Evolutionary conservation across 108 stramenopile genomes (phyloP).

Genomic region (Stephanodiscus minutulus): DNA sequence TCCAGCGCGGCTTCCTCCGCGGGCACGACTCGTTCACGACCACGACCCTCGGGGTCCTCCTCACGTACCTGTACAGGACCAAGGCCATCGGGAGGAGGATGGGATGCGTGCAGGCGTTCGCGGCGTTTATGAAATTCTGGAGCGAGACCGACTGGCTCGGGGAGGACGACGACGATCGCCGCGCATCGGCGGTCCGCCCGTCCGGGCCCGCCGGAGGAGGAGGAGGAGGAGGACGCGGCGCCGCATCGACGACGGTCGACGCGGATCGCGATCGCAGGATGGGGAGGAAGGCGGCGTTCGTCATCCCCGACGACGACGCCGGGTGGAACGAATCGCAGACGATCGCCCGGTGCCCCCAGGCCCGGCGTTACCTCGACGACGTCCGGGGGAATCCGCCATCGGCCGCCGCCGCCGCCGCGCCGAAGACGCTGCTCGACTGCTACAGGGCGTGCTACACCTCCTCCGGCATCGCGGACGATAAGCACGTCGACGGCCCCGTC

Average conservation of each 20-base stretch:
- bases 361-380: slow-evolving; percentile 51
- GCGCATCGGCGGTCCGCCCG: no score
- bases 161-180: slow-evolving; percentile 22
- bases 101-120: slow-evolving; percentile 75
- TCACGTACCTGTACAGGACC: slow-evolving; percentile 74
- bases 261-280: slow-evolving; percentile 6
- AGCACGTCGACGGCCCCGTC: slow-evolving; percentile 55
- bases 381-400: slow-evolving; percentile 9
- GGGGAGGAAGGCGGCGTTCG: slow-evolving; percentile 53
- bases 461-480: slow-evolving; percentile 19
- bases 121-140: slow-evolving; percentile 77
- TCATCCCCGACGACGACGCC: slow-evolving; percentile 55
- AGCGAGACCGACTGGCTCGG: slow-evolving; percentile 76
- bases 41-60: slow-evolving; percentile 55
- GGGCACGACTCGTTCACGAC: slow-evolving; percentile 78
- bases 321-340: slow-evolving; percentile 62
- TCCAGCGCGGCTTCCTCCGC: slow-evolving; percentile 77
- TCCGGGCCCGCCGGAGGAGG: no score
- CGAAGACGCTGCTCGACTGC: slow-evolving; percentile 62
- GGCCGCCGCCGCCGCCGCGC: slow-evolving; percentile 23
- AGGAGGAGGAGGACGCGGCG: not conserved
- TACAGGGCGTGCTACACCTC: slow-evolving; percentile 51
- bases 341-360: slow-evolving; percentile 48
- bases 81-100: slow-evolving; percentile 68
- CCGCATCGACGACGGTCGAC: not conserved